Percentiles rank a stretch among this genome's conserved stretches.
Evolutionary conservation across 1,284 basidiomycete species (phyloP).

Genomic region (Abortiporus biennis): DNA sequence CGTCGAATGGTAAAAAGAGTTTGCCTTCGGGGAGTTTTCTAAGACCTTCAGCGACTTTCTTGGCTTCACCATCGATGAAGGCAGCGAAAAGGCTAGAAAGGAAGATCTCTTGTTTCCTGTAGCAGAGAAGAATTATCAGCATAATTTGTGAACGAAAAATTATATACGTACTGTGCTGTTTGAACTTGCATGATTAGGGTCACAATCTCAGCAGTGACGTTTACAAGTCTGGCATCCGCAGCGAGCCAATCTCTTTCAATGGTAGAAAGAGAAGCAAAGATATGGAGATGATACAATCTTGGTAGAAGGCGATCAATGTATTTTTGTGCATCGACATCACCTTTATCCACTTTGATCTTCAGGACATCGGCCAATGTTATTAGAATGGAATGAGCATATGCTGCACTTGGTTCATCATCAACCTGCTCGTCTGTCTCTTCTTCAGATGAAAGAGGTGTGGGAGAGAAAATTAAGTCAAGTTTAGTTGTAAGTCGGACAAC

Average conservation of each 20-base stretch:
- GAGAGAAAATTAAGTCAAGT: slow-evolving; percentile 72
- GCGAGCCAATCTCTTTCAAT: slow-evolving; percentile 34
- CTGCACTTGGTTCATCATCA: slow-evolving; percentile 52
- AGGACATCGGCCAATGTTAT: slow-evolving; percentile 62
- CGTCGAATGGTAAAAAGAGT: slow-evolving; percentile 41
- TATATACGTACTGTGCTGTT: slow-evolving; percentile 48
- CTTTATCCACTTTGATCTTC: slow-evolving; percentile 53
- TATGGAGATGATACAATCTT: slow-evolving; percentile 64
- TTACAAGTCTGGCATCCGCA: slow-evolving; percentile 61
- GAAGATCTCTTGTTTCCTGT: slow-evolving; percentile 56
- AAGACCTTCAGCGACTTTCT: slow-evolving; percentile 48
- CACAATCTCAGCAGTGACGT: slow-evolving; percentile 58
- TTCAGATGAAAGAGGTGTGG: slow-evolving; percentile 25
- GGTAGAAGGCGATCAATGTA: slow-evolving; percentile 75
- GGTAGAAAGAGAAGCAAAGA: slow-evolving; percentile 43
- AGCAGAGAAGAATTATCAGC: neutral
- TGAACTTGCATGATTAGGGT: slow-evolving; percentile 65
- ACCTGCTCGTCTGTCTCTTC: slow-evolving; percentile 10
- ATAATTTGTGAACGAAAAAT: neutral
- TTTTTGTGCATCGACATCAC: slow-evolving; percentile 69
- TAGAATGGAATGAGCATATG: slow-evolving; percentile 83
- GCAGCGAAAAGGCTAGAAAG: slow-evolving; percentile 46
- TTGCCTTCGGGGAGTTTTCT: slow-evolving; percentile 35
- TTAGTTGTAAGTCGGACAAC: slow-evolving; percentile 78
- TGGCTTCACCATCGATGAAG: slow-evolving; percentile 53